Evolutionary conservation across 139 green algal genomes (phyloP).

Genomic region (Pleodorina starrii): DNA sequence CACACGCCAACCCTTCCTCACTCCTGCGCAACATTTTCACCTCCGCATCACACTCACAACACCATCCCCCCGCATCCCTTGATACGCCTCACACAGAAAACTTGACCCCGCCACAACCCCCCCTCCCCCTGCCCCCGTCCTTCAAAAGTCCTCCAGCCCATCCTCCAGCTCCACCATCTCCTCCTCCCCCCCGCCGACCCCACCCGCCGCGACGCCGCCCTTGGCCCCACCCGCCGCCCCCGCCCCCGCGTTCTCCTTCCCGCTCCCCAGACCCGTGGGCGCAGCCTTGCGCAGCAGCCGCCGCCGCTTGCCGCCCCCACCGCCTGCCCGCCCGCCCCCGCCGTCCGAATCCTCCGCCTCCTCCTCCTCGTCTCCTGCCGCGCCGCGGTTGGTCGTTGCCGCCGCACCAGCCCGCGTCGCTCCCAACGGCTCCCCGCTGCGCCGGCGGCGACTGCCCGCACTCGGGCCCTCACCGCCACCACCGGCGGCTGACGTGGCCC

Average conservation of each 20-base stretch:
- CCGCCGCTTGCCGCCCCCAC: conserved; percentile 31
- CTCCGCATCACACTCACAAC: no score
- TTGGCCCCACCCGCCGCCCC: background rate
- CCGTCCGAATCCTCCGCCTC: background rate
- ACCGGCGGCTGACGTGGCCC: background rate
- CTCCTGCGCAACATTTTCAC: no score
- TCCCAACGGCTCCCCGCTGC: background rate
- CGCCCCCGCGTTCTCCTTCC: conserved; percentile 40
- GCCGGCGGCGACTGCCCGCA: conserved; percentile 22
- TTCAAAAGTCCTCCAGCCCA: conserved; percentile 42
- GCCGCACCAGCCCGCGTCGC: background rate
- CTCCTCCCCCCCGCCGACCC: background rate
- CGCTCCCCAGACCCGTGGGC: background rate
- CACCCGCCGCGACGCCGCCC: background rate
- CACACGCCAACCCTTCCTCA: no score
- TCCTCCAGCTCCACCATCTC: conserved; percentile 45
- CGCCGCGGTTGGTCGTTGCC: background rate
- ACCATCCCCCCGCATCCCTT: no score
- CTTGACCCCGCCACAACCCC: background rate
- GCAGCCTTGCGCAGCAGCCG: conserved; percentile 14
- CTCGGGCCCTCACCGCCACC: no score
- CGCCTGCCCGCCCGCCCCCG: background rate
- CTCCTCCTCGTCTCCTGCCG: background rate
- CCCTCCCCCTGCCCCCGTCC: background rate
- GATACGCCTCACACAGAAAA: no score